Conservation (phyloP, 2,329 filamentous ascomycete genomes). For the Pezicula neosporulosa region DNA sequence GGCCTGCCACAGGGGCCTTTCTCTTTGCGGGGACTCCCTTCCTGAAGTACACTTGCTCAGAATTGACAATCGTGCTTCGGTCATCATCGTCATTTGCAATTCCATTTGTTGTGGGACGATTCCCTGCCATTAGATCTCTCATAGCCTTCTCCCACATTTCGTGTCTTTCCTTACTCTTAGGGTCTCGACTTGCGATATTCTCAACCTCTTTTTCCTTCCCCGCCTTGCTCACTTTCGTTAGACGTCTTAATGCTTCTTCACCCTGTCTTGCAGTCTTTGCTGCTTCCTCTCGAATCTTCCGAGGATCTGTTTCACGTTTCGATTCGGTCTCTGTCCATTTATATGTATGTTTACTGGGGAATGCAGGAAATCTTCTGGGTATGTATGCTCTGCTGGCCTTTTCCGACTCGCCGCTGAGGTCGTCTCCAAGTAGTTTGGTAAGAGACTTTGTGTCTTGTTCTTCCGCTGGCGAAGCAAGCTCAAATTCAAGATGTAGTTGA, state of each 20-base stretch:
- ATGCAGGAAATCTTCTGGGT: constrained; percentile 54
- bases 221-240: constrained; percentile 60
- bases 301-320: constrained; percentile 45
- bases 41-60: constrained; percentile 48
- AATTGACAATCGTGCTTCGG: constrained; percentile 63
- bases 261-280: constrained; percentile 57
- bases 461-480: constrained; percentile 31
- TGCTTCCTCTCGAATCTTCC: constrained; percentile 57
- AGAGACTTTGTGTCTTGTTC: constrained; percentile 39
- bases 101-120: constrained; percentile 13
- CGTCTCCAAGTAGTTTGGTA: constrained; percentile 35
- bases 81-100: constrained; percentile 44
- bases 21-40: constrained; percentile 30
- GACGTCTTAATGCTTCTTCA: constrained; percentile 55
- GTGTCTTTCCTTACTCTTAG: constrained; percentile 51
- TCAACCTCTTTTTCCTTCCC: constrained; percentile 63
- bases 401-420: constrained; percentile 56
- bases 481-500: constrained; percentile 28
- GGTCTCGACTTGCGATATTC: constrained; percentile 44
- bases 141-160: constrained; percentile 59
- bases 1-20: constrained; percentile 4
- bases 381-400: constrained; percentile 55
- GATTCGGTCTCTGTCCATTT: constrained; percentile 49
- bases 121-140: constrained; percentile 40
- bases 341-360: constrained; percentile 64